A percentile compares a stretch with the other conserved stretches of the same genome.
phyloP scores from a whole-genome alignment of 257 asterid species.

The Leonotis leonurus region DNA sequence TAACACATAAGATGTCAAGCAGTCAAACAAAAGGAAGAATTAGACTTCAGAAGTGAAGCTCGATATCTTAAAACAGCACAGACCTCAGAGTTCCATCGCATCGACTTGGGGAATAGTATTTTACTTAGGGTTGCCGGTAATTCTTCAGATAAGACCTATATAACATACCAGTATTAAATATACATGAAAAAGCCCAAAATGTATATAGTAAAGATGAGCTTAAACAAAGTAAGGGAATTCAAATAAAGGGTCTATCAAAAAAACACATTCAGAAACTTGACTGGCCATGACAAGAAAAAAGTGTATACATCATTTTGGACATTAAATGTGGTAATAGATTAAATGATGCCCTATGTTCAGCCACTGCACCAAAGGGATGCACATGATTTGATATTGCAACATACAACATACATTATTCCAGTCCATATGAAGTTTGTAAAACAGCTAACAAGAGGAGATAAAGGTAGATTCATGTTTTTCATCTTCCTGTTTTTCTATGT shows the following conservation, averaged over 20 bases:
- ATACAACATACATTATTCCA: background rate
- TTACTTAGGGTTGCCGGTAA: slow-evolving; percentile 63
- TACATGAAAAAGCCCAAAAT: slow-evolving; percentile 7
- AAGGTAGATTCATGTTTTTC: background rate
- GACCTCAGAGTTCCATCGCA: slow-evolving; percentile 99
- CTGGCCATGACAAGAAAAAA: background rate
- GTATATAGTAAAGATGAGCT: background rate
- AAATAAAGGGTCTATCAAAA: background rate
- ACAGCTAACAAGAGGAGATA: background rate
- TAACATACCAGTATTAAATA: slow-evolving; percentile 15
- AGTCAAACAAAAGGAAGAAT: background rate
- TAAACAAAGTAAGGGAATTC: background rate
- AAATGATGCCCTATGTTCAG: background rate
- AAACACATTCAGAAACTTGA: background rate
- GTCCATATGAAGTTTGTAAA: slow-evolving; percentile 3
- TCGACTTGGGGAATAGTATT: slow-evolving; percentile 83
- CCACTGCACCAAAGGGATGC: background rate
- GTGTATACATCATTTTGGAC: background rate
- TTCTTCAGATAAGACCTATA: slow-evolving; percentile 81
- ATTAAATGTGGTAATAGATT: background rate
- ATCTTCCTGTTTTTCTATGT: background rate
- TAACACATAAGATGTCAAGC: background rate
- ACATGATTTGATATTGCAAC: background rate
- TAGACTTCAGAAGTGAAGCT: background rate
- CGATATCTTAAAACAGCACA: slow-evolving; percentile 20